Evolutionary conservation across 2,329 filamentous ascomycete genomes (phyloP).

Genomic region (Neofusicoccum laricinum): DNA sequence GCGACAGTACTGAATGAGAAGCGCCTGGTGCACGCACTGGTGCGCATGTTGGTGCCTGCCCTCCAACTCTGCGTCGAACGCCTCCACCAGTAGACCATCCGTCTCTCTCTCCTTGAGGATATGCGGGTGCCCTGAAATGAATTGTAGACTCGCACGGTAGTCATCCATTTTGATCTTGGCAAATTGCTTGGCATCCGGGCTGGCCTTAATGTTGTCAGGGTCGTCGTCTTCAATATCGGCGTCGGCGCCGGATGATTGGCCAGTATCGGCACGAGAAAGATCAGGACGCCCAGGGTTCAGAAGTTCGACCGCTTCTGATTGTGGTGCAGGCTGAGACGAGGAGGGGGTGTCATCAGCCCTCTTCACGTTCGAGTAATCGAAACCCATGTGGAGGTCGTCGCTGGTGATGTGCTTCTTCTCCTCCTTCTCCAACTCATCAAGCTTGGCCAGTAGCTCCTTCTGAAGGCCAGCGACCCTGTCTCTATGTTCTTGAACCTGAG

Average conservation of each 20-base stretch:
- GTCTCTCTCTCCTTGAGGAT: conserved; percentile 83
- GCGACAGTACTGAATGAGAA: conserved; percentile 92
- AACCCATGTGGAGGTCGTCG: conserved; percentile 82
- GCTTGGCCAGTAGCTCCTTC: conserved; percentile 67
- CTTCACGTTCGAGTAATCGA: conserved; percentile 76
- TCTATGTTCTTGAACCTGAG: conserved; percentile 73
- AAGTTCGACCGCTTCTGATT: conserved; percentile 58
- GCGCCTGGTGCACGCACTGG: conserved; percentile 88
- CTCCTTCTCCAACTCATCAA: conserved; percentile 79
- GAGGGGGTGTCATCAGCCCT: conserved; percentile 35
- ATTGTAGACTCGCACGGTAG: conserved; percentile 70
- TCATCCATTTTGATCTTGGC: conserved; percentile 73
- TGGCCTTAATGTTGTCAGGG: conserved; percentile 72
- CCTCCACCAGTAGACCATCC: conserved; percentile 84
- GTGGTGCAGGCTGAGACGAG: conserved; percentile 36
- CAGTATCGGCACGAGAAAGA: conserved; percentile 39
- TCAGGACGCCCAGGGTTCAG: conserved; percentile 63
- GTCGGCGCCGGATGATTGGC: conserved; percentile 57
- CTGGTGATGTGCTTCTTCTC: conserved; percentile 91
- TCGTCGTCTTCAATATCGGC: conserved; percentile 64
- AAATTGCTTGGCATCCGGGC: conserved; percentile 75
- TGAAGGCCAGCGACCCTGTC: conserved; percentile 76
- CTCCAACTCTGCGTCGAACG: conserved; percentile 83
- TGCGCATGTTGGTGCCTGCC: conserved; percentile 72
- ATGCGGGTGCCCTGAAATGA: conserved; percentile 73